These are phyloP conservation scores for Macrophomina phaseolina DNA, from an alignment of 2,329 filamentous ascomycete species.

Conservation along the genomic window DNA sequence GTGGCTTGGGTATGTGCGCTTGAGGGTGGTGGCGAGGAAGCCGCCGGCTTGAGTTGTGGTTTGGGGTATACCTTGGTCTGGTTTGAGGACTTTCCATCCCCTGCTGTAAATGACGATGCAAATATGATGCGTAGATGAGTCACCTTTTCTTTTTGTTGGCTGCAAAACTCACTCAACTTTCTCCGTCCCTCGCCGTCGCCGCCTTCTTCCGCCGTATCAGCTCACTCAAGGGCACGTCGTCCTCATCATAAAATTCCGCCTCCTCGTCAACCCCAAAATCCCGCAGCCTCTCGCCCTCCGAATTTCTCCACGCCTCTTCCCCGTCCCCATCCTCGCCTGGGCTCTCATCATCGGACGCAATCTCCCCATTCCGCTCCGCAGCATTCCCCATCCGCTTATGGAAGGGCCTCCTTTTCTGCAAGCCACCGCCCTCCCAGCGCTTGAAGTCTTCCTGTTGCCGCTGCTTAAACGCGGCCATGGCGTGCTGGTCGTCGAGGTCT, in stretches of 20 bases:
- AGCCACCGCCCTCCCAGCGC: slow-evolving; percentile 42
- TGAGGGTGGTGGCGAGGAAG: slow-evolving; percentile 41
- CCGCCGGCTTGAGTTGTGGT: background rate
- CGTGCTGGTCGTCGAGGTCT: slow-evolving; percentile 44
- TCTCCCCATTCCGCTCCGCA: no score
- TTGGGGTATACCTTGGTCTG: no score
- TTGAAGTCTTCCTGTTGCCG: slow-evolving; percentile 60
- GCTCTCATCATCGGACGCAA: slow-evolving; percentile 19
- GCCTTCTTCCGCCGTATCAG: slow-evolving; percentile 57
- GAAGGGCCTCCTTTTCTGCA: slow-evolving; percentile 49
- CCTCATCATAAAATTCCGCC: slow-evolving; percentile 68
- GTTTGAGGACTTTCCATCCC: no score
- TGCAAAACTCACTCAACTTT: background rate
- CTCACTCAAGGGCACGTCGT: slow-evolving; percentile 73
- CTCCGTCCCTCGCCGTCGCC: background rate
- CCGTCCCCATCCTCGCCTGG: slow-evolving; percentile 41
- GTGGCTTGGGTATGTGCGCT: slow-evolving; percentile 56
- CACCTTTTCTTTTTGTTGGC: no score
- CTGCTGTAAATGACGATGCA: no score
- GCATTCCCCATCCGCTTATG: slow-evolving; percentile 46
- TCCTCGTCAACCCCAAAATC: slow-evolving; percentile 85
- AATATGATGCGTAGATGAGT: no score
- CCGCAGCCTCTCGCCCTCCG: slow-evolving; percentile 73
- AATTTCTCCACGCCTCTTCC: slow-evolving; percentile 71
- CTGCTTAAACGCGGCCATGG: slow-evolving; percentile 55